phyloP scores from a whole-genome alignment of 176 grass and related monocot genomes.

The Saccharum spontaneum region DNA sequence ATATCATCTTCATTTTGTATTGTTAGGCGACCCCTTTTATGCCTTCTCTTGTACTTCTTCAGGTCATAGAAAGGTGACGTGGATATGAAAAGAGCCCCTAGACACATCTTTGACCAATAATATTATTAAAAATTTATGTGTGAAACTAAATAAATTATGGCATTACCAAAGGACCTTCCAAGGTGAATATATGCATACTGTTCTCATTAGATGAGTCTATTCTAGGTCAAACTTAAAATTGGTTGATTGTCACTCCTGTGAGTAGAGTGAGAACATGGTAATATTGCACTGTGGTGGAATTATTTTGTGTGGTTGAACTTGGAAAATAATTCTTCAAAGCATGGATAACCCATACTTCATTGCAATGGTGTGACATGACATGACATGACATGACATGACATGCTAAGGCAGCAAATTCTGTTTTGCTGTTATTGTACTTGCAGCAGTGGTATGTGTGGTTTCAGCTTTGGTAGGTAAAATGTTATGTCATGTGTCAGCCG shows the following conservation, averaged over 20 bases:
- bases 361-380: constrained; percentile 23
- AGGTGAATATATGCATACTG: not conserved
- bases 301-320: not conserved
- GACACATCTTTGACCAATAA: not conserved
- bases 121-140: not conserved
- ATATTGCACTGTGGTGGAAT: not conserved
- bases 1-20: not conserved
- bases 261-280: not conserved
- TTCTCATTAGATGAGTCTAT: not conserved
- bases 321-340: constrained; percentile 2
- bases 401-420: constrained; percentile 17
- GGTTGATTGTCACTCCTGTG: not conserved
- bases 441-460: constrained; percentile 19
- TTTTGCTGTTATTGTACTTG: constrained; percentile 30
- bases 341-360: not conserved
- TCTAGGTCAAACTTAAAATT: constrained; percentile 1
- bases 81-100: not conserved
- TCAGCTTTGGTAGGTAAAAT: constrained; percentile 21
- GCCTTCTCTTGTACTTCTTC: not conserved
- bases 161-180: not conserved
- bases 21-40: not conserved
- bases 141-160: not conserved
- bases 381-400: too few species aligned
- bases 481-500: not conserved
- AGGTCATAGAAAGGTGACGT: not conserved